Conservation (phyloP, 768 basidiomycete species). For the Hygrophoropsis aurantiaca region DNA sequence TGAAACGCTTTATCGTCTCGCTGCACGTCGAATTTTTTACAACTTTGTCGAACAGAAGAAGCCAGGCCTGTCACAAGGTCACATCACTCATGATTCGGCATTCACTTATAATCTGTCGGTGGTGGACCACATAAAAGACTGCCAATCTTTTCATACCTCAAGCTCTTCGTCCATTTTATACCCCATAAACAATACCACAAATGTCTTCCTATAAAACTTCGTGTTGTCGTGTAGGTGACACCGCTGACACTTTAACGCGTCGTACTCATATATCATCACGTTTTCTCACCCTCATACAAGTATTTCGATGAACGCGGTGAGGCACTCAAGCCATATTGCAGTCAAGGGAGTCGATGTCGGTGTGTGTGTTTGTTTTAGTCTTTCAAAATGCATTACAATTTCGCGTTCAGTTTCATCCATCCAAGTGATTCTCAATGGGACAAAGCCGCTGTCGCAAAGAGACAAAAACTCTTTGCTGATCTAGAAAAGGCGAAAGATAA, state of each 20-base stretch:
- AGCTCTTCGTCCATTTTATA: too few species aligned
- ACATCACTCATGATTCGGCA: neutral
- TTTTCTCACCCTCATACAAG: constrained; percentile 24
- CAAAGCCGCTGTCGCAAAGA: constrained; percentile 18
- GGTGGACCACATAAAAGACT: too few species aligned
- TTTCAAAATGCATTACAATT: constrained; percentile 9
- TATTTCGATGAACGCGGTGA: constrained; percentile 48
- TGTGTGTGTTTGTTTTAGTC: constrained; percentile 24
- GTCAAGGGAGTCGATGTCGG: constrained; percentile 51
- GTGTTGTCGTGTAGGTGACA: constrained; percentile 44
- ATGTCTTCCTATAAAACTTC: constrained; percentile 44
- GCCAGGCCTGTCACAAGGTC: neutral
- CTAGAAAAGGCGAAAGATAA: constrained; percentile 20
- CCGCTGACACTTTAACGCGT: constrained; percentile 13
- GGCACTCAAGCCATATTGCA: constrained; percentile 43
- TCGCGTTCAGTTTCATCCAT: constrained; percentile 43
- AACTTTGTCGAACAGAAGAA: constrained; percentile 2
- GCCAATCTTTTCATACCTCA: too few species aligned
- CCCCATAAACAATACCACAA: too few species aligned
- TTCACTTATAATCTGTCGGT: too few species aligned
- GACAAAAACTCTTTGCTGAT: constrained; percentile 18
- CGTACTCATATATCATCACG: constrained; percentile 12
- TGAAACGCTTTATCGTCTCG: too few species aligned
- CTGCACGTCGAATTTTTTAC: too few species aligned
- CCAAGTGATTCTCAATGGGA: constrained; percentile 47